Evolutionary conservation across 768 basidiomycete genomes (phyloP).

Genomic region (Auriscalpium microsporum): DNA sequence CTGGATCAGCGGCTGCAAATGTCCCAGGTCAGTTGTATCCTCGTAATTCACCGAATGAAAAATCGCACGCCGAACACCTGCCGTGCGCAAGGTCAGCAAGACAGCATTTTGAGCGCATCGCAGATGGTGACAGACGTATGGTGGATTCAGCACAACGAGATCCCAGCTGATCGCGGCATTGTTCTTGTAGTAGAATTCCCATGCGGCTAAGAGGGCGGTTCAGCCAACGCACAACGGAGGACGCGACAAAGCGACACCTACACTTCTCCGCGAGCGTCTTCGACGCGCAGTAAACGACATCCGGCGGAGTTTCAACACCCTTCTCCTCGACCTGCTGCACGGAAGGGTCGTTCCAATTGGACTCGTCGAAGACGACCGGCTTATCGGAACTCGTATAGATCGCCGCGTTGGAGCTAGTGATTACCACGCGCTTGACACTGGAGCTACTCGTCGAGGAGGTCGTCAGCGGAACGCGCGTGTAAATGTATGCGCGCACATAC

Average conservation of each 20-base stretch:
- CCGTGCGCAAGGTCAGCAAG: not conserved
- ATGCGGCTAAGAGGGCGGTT: constrained; percentile 20
- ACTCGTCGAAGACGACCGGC: constrained; percentile 31
- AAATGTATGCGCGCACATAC: not conserved
- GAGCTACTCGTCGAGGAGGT: constrained; percentile 19
- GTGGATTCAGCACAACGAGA: constrained; percentile 26
- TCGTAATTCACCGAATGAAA: no score
- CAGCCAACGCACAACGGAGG: constrained; percentile 6
- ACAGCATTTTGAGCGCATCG: not conserved
- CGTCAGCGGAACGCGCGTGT: not conserved
- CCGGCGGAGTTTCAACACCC: constrained; percentile 32
- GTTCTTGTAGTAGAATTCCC: constrained; percentile 23
- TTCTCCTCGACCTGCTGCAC: constrained; percentile 35
- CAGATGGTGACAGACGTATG: constrained; percentile 17
- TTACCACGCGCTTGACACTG: constrained; percentile 55
- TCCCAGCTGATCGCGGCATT: constrained; percentile 23
- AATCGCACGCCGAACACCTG: no score
- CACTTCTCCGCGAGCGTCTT: constrained; percentile 62
- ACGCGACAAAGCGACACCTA: constrained; percentile 10
- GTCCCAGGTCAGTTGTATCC: no score
- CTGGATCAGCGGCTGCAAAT: constrained; percentile 14
- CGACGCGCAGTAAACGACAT: constrained; percentile 47
- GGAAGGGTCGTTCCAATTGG: constrained; percentile 50
- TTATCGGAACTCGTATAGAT: constrained; percentile 23
- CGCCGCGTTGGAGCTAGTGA: constrained; percentile 56